Percentiles rank a stretch among this genome's conserved stretches.
Conservation (phyloP, 208 protist species). For the Tritrichomonas musculus region DNA sequence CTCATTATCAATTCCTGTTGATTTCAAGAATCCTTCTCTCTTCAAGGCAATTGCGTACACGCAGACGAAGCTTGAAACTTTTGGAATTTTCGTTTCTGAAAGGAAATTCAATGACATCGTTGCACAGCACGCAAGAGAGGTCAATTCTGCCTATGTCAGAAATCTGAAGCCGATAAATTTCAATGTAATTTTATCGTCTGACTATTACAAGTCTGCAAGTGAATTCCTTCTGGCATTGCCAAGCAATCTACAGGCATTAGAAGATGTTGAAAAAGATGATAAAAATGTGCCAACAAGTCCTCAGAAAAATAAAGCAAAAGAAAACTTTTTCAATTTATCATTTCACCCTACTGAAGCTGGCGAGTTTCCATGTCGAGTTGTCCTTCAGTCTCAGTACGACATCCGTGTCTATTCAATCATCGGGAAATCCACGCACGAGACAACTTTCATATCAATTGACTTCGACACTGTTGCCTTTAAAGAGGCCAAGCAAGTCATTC, state of each 20-base stretch:
- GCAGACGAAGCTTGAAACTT: background rate
- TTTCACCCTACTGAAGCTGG: background rate
- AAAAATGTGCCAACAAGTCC: background rate
- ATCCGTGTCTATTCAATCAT: background rate
- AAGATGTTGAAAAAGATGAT: background rate
- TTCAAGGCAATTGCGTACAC: background rate
- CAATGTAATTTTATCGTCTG: background rate
- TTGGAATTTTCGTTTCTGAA: background rate
- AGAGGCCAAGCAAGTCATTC: background rate
- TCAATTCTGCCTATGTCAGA: background rate
- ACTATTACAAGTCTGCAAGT: background rate
- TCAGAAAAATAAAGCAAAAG: background rate
- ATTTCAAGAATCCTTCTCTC: background rate
- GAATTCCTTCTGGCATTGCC: too few species aligned
- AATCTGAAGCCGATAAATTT: background rate
- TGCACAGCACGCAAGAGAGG: background rate
- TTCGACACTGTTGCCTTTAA: background rate
- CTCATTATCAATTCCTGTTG: background rate
- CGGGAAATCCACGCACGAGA: background rate
- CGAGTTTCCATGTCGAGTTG: background rate
- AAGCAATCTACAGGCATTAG: background rate
- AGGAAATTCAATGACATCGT: background rate
- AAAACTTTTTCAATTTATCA: background rate
- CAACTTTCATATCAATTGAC: background rate
- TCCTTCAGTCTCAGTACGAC: background rate